Percentiles rank a stretch among this genome's conserved stretches.
Conservation (phyloP, 768 basidiomycete species). For the Mycena metata region DNA sequence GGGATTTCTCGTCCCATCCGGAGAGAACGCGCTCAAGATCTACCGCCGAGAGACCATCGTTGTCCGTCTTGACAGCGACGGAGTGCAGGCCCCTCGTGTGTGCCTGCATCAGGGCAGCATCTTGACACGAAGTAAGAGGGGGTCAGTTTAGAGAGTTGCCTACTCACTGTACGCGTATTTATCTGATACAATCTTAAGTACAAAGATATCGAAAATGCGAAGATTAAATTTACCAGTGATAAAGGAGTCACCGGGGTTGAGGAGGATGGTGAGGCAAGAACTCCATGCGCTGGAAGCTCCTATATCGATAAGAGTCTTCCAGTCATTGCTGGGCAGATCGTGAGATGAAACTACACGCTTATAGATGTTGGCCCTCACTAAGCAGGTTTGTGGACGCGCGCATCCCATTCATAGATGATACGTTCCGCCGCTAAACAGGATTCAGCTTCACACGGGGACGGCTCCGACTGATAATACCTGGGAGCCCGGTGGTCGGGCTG, state of each 20-base stretch:
- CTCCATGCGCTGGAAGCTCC: constrained; percentile 66
- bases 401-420: constrained; percentile 61
- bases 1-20: constrained; percentile 65
- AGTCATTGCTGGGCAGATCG: constrained; percentile 50
- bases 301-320: constrained; percentile 58
- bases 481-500: constrained; percentile 58
- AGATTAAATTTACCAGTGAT: constrained; percentile 27
- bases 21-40: constrained; percentile 64
- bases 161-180: constrained; percentile 49
- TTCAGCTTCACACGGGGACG: background rate
- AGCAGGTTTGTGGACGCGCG: constrained; percentile 56
- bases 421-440: constrained; percentile 46
- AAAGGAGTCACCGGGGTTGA: constrained; percentile 22
- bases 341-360: background rate
- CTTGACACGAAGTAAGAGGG: constrained; percentile 55
- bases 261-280: constrained; percentile 22
- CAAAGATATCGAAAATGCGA: constrained; percentile 51
- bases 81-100: constrained; percentile 46
- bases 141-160: constrained; percentile 32
- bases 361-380: constrained; percentile 43
- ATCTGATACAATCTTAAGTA: constrained; percentile 51
- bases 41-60: constrained; percentile 65
- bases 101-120: constrained; percentile 42
- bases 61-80: constrained; percentile 66
- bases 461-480: constrained; percentile 36